Base-by-base conservation (phyloP, 1,284 basidiomycete genomes). In the Veloboletus limbatus region DNA sequence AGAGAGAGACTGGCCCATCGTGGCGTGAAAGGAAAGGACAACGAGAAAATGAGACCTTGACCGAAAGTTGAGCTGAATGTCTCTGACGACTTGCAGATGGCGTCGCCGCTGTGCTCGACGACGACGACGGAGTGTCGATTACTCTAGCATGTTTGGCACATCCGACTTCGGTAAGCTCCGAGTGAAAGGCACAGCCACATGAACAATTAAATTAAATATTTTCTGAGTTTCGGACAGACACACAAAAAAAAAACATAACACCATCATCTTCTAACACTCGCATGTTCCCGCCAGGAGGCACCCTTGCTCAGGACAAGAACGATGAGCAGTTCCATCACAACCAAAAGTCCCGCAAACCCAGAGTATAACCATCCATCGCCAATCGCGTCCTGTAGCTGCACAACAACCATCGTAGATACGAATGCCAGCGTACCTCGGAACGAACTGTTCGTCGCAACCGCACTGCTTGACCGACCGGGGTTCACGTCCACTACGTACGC, bases 401-500 rank as follows among this genome's bases (percentile, higher is more conserved):
- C 79, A 1, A 81, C 81, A 13, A 83, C 65, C 60, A 92, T 87
- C 2, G 79, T 77, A 4, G 82, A 82, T 11, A 86, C 68, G 53
- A 91, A 85, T 13, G 85, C 90, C 3, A 77, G 71, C 2, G 81
- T 39, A 1, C 89, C 87, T 31, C 88, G 76, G 64, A 85, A 85
- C 21, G 70, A 74, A 50, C 83, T 85, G 60, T 92, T 92, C 14
- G 74, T 67, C 0, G 88, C 83, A 6, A 87, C 79, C 3, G 85
- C 86, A 13, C 77, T 79, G 2, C 82, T 79, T 0, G 85, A 85
- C 16, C 85, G 76, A 6, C 90, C 89, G 4, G 71, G 69, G 58
- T 91, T 92, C 4, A 86, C 79, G 58, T 92, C 88, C 7, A 89
- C 83, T 39, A 89, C 73, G 56, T 88, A 90, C 0, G 86, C 80